These are phyloP conservation scores for Microsporum canis DNA, from an alignment of 2,329 filamentous ascomycete species.

Conservation along the genomic window DNA sequence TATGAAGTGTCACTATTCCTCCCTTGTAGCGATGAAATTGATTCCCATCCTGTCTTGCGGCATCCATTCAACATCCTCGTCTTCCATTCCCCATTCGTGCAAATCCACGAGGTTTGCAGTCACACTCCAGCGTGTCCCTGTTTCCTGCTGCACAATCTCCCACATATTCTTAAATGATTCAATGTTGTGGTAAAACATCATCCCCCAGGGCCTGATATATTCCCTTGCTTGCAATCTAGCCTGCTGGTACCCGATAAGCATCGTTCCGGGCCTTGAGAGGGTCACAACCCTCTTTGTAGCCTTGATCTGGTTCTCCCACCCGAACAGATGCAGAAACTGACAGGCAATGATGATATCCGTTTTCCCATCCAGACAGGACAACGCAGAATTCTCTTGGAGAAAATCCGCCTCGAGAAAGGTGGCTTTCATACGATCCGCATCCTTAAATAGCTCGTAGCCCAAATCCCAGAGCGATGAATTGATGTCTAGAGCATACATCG, in stretches of 20 bases:
- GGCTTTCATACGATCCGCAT: constrained; percentile 38
- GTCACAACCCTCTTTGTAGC: background rate
- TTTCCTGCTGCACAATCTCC: constrained; percentile 2
- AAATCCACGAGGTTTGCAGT: background rate
- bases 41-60: constrained; percentile 4
- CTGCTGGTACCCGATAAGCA: constrained; percentile 3
- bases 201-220: constrained; percentile 5
- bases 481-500: constrained; percentile 43
- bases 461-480: constrained; percentile 43
- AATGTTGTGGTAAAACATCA: constrained; percentile 5
- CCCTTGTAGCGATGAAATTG: constrained; percentile 4
- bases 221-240: background rate
- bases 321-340: constrained; percentile 36
- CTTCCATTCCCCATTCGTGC: constrained; percentile 5
- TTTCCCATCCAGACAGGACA: constrained; percentile 18
- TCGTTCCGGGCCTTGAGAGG: background rate
- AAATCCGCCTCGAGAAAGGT: constrained; percentile 42
- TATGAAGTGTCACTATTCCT: background rate
- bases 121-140: constrained; percentile 1
- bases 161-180: constrained; percentile 1
- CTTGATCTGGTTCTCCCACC: constrained; percentile 21
- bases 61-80: constrained; percentile 5
- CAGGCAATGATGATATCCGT: constrained; percentile 32
- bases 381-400: constrained; percentile 20
- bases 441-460: constrained; percentile 55